Conservation (phyloP, 768 basidiomycete genomes). For the Auriculariales sp. region DNA sequence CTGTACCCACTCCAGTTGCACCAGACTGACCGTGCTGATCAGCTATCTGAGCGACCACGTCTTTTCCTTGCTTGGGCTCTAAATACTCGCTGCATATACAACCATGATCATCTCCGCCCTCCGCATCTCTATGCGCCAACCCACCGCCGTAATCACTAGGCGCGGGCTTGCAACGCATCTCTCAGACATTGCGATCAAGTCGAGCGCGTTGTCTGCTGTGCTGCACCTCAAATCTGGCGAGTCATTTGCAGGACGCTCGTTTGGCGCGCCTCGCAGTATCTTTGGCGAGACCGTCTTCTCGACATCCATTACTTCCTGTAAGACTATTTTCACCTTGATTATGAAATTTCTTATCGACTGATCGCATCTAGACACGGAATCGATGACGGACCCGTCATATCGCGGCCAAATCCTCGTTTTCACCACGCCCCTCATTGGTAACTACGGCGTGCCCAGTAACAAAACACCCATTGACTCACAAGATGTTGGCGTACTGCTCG, state of each 20-base stretch:
- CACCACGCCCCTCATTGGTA: slow-evolving; percentile 95
- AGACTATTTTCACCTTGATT: slow-evolving; percentile 16
- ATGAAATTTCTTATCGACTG: slow-evolving; percentile 7
- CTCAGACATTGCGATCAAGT: slow-evolving; percentile 16
- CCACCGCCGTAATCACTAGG: slow-evolving; percentile 15
- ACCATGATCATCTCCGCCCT: slow-evolving; percentile 35
- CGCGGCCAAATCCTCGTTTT: slow-evolving; percentile 97
- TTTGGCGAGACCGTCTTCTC: slow-evolving; percentile 98
- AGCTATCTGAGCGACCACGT: slow-evolving; percentile 89
- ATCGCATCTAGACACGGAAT: slow-evolving; percentile 80
- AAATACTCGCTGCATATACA: slow-evolving; percentile 20
- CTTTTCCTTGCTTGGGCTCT: slow-evolving; percentile 49
- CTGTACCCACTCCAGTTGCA: not conserved
- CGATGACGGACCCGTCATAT: slow-evolving; percentile 99
- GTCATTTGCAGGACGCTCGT: slow-evolving; percentile 77
- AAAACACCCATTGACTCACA: slow-evolving; percentile 50
- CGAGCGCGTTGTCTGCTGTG: slow-evolving; percentile 50
- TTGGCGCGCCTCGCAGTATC: slow-evolving; percentile 74
- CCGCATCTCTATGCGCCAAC: slow-evolving; percentile 35
- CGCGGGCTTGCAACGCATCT: slow-evolving; percentile 56
- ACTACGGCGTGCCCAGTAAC: slow-evolving; percentile 91
- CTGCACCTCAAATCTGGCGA: slow-evolving; percentile 91
- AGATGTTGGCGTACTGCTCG: slow-evolving; percentile 79
- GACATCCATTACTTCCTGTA: slow-evolving; percentile 96
- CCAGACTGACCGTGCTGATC: not conserved